phyloP scores from a whole-genome alignment of 257 asterid species.

The Phtheirospermum japonicum region DNA sequence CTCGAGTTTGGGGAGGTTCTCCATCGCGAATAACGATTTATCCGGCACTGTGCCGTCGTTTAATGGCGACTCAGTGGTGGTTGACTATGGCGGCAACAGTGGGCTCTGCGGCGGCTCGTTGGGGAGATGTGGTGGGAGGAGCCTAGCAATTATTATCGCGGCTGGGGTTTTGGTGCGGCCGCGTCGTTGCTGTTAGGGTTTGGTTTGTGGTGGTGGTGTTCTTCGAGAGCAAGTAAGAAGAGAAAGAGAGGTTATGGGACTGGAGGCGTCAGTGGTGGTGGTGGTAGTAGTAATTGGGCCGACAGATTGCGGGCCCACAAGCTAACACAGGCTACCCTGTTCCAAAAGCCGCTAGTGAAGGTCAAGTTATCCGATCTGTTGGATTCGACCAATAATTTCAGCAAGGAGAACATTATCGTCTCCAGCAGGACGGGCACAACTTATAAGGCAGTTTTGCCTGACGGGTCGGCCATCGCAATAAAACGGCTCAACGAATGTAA shows the following conservation, averaged over 20 bases:
- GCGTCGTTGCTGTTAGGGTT: slow-evolving; percentile 48
- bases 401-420: too few species aligned
- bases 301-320: too few species aligned
- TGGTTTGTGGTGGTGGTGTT: slow-evolving; percentile 63
- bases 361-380: too few species aligned
- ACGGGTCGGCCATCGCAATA: too few species aligned
- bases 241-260: slow-evolving; percentile 31
- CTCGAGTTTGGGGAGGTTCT: slow-evolving; percentile 46
- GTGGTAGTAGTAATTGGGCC: slow-evolving; percentile 32
- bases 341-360: too few species aligned
- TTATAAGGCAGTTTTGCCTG: too few species aligned
- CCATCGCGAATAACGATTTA: slow-evolving; percentile 45
- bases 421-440: too few species aligned
- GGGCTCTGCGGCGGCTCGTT: slow-evolving; percentile 49
- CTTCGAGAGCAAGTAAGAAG: slow-evolving; percentile 32
- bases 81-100: slow-evolving; percentile 38
- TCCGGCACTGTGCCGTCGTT: slow-evolving; percentile 47
- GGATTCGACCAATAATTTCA: too few species aligned
- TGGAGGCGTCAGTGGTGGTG: slow-evolving; percentile 24
- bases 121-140: slow-evolving; percentile 44
- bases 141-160: slow-evolving; percentile 42
- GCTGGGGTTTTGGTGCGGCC: slow-evolving; percentile 55
- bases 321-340: too few species aligned
- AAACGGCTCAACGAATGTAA: too few species aligned
- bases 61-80: slow-evolving; percentile 17